A percentile compares a stretch with the other conserved stretches of the same genome.
phyloP scores from a whole-genome alignment of 2,329 filamentous ascomycete species.

The Neospermospora avenae region DNA sequence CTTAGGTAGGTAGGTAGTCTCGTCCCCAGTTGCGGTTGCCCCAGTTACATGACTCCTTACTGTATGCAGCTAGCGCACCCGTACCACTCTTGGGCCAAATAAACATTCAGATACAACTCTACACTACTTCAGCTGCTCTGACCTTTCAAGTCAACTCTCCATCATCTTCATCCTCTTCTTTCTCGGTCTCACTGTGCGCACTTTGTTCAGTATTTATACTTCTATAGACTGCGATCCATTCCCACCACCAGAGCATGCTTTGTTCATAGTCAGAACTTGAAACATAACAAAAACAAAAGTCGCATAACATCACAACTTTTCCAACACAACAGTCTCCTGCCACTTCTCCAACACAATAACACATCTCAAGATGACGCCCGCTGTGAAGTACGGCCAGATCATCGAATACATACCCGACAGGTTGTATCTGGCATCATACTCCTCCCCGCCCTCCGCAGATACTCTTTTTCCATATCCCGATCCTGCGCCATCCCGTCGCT shows the following conservation, averaged over 20 bases:
- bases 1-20: too few species aligned
- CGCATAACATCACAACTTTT: conserved; percentile 18
- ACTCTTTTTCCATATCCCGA: conserved; percentile 82
- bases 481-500: conserved; percentile 50
- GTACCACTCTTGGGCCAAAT: conserved; percentile 11
- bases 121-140: too few species aligned
- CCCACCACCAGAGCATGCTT: conserved; percentile 21
- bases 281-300: conserved; percentile 19
- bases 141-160: too few species aligned
- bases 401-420: conserved; percentile 99
- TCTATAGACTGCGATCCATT: conserved; percentile 8
- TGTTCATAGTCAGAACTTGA: conserved; percentile 18
- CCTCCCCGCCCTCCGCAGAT: conserved; percentile 72
- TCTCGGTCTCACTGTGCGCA: conserved; percentile 4
- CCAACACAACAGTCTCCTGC: conserved; percentile 21
- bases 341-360: conserved; percentile 2
- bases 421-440: conserved; percentile 90
- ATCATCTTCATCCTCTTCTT: conserved; percentile 11
- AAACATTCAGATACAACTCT: background rate
- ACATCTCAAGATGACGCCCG: conserved; percentile 41
- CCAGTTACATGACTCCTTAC: conserved; percentile 11
- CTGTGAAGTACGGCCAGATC: conserved; percentile 69
- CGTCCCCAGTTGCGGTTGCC: conserved; percentile 4
- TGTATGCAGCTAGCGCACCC: conserved; percentile 7
- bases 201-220: conserved; percentile 23